These are phyloP conservation scores for Mycena vulgaris DNA, from an alignment of 768 basidiomycete genomes.

Conservation along the genomic window DNA sequence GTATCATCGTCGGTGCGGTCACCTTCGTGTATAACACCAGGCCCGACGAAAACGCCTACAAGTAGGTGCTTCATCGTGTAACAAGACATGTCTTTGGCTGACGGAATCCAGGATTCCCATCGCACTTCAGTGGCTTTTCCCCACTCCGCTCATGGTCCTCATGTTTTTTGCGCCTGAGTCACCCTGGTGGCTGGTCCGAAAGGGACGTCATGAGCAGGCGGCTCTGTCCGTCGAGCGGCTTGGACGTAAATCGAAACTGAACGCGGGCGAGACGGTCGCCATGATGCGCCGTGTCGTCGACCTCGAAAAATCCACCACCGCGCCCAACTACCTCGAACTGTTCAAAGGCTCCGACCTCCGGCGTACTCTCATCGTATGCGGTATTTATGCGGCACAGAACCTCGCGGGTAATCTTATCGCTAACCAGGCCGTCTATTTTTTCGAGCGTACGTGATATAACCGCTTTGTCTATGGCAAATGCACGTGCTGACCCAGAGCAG, in stretches of 20 bases:
- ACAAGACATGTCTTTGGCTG: slow-evolving; percentile 7
- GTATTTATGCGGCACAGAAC: slow-evolving; percentile 37
- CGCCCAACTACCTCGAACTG: slow-evolving; percentile 32
- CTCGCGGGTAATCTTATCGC: slow-evolving; percentile 40
- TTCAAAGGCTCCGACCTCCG: slow-evolving; percentile 37
- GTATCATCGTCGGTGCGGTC: slow-evolving; percentile 39
- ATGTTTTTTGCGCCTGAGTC: slow-evolving; percentile 37
- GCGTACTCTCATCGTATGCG: slow-evolving; percentile 39
- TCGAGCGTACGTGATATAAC: slow-evolving; percentile 31
- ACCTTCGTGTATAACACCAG: slow-evolving; percentile 36
- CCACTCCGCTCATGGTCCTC: slow-evolving; percentile 37
- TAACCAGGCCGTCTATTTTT: slow-evolving; percentile 39
- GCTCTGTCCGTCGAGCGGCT: slow-evolving; percentile 29
- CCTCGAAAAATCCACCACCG: slow-evolving; percentile 18
- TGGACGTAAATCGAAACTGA: slow-evolving; percentile 30
- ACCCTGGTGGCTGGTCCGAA: slow-evolving; percentile 38
- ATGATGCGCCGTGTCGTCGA: slow-evolving; percentile 41
- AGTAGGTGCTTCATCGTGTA: slow-evolving; percentile 4
- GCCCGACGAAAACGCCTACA: slow-evolving; percentile 29
- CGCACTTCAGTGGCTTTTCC: slow-evolving; percentile 39
- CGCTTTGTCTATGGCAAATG: background rate
- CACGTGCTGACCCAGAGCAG: slow-evolving; percentile 26
- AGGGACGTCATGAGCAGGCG: slow-evolving; percentile 29
- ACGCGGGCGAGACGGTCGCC: slow-evolving; percentile 32
- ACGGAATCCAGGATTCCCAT: slow-evolving; percentile 33